A percentile compares a stretch with the other conserved stretches of the same genome.
Evolutionary conservation across 139 green algal genomes (phyloP).

Genomic region (Nannochloris sp.): DNA sequence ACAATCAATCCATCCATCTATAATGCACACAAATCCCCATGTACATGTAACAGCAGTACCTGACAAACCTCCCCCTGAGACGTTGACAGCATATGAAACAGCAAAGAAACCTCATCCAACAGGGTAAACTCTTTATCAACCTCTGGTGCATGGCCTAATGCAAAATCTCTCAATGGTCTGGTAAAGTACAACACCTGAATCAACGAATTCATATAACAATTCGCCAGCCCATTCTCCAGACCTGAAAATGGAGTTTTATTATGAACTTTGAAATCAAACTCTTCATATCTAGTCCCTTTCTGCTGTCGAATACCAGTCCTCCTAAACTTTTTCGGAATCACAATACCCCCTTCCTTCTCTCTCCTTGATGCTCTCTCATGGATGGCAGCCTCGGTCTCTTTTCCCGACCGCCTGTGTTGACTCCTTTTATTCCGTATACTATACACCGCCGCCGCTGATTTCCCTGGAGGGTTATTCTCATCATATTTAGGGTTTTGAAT

Average conservation of each 20-base stretch:
- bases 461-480: constrained; percentile 24
- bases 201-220: constrained; percentile 89
- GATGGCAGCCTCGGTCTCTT: constrained; percentile 4
- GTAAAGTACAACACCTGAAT: constrained; percentile 87
- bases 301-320: constrained; percentile 43
- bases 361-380: constrained; percentile 27
- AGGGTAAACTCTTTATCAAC: constrained; percentile 78
- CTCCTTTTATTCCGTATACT: constrained; percentile 47
- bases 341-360: constrained; percentile 29
- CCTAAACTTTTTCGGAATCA: constrained; percentile 62
- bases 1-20: neutral
- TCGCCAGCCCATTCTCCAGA: constrained; percentile 88
- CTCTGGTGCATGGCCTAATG: constrained; percentile 59
- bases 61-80: constrained; percentile 57
- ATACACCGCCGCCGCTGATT: constrained; percentile 26
- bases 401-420: constrained; percentile 14
- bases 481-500: constrained; percentile 67
- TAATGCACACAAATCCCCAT: neutral
- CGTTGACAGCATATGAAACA: constrained; percentile 81
- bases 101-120: constrained; percentile 70
- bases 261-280: constrained; percentile 73
- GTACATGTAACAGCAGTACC: constrained; percentile 8
- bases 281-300: constrained; percentile 55
- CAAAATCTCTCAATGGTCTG: constrained; percentile 44
- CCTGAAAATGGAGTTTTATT: constrained; percentile 84